These are phyloP conservation scores for Xylaria curta DNA, from an alignment of 495 filamentous ascomycete species.

Conservation along the genomic window DNA sequence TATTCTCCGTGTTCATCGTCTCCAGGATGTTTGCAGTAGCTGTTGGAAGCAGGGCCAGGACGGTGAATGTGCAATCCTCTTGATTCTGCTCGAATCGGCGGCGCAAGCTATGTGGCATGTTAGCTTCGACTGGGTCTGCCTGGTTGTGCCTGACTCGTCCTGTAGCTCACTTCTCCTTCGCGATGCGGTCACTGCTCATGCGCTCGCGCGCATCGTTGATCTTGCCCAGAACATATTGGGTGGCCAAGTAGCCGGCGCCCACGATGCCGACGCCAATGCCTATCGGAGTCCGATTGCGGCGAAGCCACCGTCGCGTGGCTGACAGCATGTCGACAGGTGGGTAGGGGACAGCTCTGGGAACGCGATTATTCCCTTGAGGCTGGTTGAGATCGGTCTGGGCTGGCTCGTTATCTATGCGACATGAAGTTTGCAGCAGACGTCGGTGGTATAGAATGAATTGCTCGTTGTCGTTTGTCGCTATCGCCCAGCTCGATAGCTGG, in stretches of 20 bases:
- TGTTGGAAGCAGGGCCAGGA: constrained; percentile 91
- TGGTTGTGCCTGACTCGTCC: neutral
- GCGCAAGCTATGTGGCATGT: constrained; percentile 68
- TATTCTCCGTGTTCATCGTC: constrained; percentile 85
- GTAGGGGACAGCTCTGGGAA: neutral
- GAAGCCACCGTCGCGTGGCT: constrained; percentile 84
- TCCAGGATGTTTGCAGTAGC: constrained; percentile 87
- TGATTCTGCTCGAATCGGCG: constrained; percentile 98
- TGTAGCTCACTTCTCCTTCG: constrained; percentile 84
- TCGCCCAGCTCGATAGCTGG: neutral
- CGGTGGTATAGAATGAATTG: neutral
- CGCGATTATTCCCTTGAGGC: neutral
- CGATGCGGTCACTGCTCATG: constrained; percentile 93
- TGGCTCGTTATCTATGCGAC: neutral
- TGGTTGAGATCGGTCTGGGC: neutral
- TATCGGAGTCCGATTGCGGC: constrained; percentile 87
- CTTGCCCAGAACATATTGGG: constrained; percentile 89
- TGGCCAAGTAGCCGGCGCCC: constrained; percentile 89
- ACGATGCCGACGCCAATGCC: constrained; percentile 85
- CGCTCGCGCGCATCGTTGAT: constrained; percentile 91
- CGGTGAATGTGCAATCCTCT: constrained; percentile 97
- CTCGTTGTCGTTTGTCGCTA: neutral
- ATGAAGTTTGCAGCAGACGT: constrained; percentile 8
- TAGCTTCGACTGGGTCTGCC: constrained; percentile 23
- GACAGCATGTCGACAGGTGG: constrained; percentile 71